Conservation (phyloP, 306 rosid genomes). For the Begonia peltatifolia region DNA sequence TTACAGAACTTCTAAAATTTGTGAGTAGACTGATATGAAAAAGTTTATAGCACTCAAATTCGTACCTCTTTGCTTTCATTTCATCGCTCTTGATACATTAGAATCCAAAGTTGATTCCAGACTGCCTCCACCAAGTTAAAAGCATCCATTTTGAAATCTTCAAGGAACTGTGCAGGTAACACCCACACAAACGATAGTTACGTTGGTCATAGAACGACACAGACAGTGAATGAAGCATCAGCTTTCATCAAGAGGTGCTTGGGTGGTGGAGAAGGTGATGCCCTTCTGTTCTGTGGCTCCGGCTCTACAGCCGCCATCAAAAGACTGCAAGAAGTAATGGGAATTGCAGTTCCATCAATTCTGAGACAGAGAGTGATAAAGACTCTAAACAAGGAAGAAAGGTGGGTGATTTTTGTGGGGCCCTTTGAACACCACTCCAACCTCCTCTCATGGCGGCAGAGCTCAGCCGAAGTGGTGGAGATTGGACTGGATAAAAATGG, state of each 20-base stretch:
- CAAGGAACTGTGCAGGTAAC: constrained; percentile 27
- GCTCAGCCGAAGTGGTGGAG: constrained; percentile 64
- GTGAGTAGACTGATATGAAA: too few species aligned
- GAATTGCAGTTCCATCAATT: constrained; percentile 43
- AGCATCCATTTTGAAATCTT: too few species aligned
- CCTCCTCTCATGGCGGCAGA: constrained; percentile 76
- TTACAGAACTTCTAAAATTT: too few species aligned
- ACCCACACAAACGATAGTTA: constrained; percentile 67
- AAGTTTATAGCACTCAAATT: too few species aligned
- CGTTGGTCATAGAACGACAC: constrained; percentile 65
- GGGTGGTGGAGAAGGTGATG: constrained; percentile 49
- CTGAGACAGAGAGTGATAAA: constrained; percentile 32
- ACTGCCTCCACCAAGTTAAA: too few species aligned
- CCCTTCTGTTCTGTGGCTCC: constrained; percentile 55
- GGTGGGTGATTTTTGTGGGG: constrained; percentile 81
- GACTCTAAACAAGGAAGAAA: constrained; percentile 25
- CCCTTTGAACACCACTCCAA: constrained; percentile 84
- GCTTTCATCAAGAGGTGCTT: constrained; percentile 53
- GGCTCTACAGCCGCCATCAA: constrained; percentile 75
- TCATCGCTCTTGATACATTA: too few species aligned
- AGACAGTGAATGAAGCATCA: constrained; percentile 37
- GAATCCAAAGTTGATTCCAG: too few species aligned
- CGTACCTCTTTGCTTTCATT: too few species aligned
- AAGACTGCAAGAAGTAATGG: constrained; percentile 83
- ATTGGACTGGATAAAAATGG: constrained; percentile 54